These are phyloP conservation scores for Inosperma sp. DNA, from an alignment of 768 basidiomycete genomes.

Conservation along the genomic window DNA sequence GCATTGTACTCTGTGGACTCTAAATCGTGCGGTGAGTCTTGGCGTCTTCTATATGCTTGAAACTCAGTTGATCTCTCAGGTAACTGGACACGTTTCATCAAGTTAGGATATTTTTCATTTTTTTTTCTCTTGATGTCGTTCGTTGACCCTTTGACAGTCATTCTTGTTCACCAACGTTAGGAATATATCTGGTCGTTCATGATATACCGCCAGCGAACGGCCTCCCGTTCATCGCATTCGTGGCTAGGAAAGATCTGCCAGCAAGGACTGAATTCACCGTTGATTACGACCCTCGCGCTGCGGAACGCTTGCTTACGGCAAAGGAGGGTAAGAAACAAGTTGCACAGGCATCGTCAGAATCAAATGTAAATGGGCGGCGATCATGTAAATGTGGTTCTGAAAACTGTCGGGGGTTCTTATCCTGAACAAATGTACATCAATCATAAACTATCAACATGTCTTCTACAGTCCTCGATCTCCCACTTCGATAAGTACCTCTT, in stretches of 20 bases:
- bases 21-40: conserved; percentile 41
- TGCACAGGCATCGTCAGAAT: background rate
- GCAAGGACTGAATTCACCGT: conserved; percentile 55
- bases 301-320: conserved; percentile 3
- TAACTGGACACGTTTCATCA: conserved; percentile 74
- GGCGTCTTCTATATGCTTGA: background rate
- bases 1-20: conserved; percentile 54
- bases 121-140: background rate
- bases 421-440: no score
- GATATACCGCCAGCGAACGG: conserved; percentile 55
- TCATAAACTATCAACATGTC: no score
- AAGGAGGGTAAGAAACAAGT: background rate
- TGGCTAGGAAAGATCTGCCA: conserved; percentile 43
- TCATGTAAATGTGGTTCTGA: background rate
- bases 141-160: conserved; percentile 42
- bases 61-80: conserved; percentile 34
- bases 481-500: no score
- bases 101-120: conserved; percentile 40
- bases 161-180: conserved; percentile 59
- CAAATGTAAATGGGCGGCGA: background rate
- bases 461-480: no score
- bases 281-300: conserved; percentile 54
- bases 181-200: conserved; percentile 55
- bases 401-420: conserved; percentile 3
- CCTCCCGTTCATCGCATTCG: conserved; percentile 57